Evolutionary conservation across 2,329 filamentous ascomycete genomes (phyloP), one percentile per base, ranked within the genome.

Genomic region (Laburnicola sp.): DNA sequence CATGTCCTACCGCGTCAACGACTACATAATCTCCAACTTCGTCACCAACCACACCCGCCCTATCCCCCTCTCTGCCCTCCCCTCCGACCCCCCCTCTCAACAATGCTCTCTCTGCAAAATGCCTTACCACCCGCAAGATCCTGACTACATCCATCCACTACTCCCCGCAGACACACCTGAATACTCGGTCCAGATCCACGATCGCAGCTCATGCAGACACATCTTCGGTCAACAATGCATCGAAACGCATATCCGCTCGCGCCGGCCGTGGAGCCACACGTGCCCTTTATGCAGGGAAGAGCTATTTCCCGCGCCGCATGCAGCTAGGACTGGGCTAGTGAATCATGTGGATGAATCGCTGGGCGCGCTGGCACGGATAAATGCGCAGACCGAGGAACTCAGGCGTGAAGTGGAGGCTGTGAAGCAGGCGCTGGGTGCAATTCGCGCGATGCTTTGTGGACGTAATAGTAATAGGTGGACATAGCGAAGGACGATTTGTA

Each of bases 211-310:
- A 1, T 64, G 61, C 36, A 50, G 35, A 3, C 63, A 66, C 38
- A 49, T 63, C 8, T 58, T 64, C 26, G 58, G 62, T 6, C 54
- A 60, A 3, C 40, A 16, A 2, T 66, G 63, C 36, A 16, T 63
- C 23, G 60, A 66, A 41, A 45, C 31, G 2, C 60, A 64, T 26
- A 55, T 64, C 16, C 54, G 59, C 9, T 44, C 49, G 3, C 43
- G 53, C 7, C 51, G 56, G 16, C 60, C 61, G 1, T 64, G 62
- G 58, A 62, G 62, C 36, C 55, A 63, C 26, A 50, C 51, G 3
- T 66, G 63, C 26, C 63, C 62, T 3, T 23, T 60, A 1, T 66
- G 62, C 45, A 44, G 63, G 6, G 52, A 37, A 2, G 54, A 57
- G 38, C 61, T 54, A 56, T 62, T 64, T 27, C 57, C 60, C 4